Conservation (phyloP, 2,329 filamentous ascomycete species). For the Pleoardoris graminearum region DNA sequence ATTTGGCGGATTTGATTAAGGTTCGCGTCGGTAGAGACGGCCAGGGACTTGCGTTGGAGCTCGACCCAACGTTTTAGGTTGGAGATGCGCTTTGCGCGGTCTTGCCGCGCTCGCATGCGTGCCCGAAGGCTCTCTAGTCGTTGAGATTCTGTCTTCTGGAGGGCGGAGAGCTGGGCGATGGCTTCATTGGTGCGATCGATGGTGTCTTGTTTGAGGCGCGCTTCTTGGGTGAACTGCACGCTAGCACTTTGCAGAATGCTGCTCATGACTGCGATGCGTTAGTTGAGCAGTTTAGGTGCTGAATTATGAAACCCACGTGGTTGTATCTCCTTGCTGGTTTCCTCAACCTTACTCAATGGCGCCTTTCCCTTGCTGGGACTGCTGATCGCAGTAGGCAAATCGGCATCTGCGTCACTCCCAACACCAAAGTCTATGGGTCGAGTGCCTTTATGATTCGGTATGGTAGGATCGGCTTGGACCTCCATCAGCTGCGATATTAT, state of each 20-base stretch:
- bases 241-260: conserved; percentile 80
- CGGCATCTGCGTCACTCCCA: conserved; percentile 64
- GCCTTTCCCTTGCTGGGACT: conserved; percentile 45
- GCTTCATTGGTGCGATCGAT: conserved; percentile 81
- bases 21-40: conserved; percentile 46
- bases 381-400: conserved; percentile 43
- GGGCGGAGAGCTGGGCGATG: conserved; percentile 77
- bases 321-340: conserved; percentile 79
- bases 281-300: background rate
- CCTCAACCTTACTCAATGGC: conserved; percentile 58
- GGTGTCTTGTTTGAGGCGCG: conserved; percentile 79
- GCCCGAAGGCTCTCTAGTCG: conserved; percentile 71
- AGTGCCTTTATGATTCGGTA: conserved; percentile 86
- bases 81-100: conserved; percentile 68
- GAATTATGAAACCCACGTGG: conserved; percentile 63
- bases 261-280: conserved; percentile 65
- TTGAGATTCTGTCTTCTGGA: conserved; percentile 76
- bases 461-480: conserved; percentile 89
- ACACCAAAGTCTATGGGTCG: conserved; percentile 94
- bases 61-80: conserved; percentile 78
- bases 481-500: conserved; percentile 97
- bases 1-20: conserved; percentile 50
- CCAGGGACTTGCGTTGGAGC: conserved; percentile 63
- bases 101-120: conserved; percentile 66
- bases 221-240: conserved; percentile 75